Evolutionary conservation across 208 protist species (phyloP).

Genomic region (Tritrichomonas musculus): DNA sequence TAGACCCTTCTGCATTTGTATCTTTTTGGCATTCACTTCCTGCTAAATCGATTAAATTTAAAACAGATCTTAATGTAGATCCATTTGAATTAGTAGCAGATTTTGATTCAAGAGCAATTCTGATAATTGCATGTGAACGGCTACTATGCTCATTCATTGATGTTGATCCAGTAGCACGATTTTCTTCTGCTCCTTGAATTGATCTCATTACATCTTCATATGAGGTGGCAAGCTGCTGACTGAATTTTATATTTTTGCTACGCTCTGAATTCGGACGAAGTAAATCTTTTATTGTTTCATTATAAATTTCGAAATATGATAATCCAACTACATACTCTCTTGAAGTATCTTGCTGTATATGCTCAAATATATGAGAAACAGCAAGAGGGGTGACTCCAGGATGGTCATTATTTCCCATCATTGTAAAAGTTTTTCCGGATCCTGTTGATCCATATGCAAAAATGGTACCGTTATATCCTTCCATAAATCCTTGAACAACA

Average conservation of each 20-base stretch:
- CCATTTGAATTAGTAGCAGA: background rate
- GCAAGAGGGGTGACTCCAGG: conserved; percentile 34
- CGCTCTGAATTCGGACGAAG: background rate
- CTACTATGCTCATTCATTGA: background rate
- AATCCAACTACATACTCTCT: conserved; percentile 36
- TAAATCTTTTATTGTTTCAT: conserved; percentile 54
- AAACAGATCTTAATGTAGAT: background rate
- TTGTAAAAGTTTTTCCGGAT: conserved; percentile 44
- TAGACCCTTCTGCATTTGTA: conserved; percentile 38
- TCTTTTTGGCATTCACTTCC: conserved; percentile 40
- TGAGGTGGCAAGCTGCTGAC: background rate
- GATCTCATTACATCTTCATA: background rate
- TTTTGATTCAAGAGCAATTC: background rate
- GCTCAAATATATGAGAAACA: conserved; percentile 33
- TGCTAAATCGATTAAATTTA: conserved; percentile 50
- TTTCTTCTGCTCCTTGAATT: background rate
- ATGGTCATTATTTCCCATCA: conserved; percentile 11
- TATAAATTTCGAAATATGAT: conserved; percentile 58
- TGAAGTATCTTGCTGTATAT: background rate
- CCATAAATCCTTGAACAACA: conserved; percentile 21
- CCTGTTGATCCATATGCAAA: conserved; percentile 39
- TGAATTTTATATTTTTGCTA: background rate
- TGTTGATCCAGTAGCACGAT: conserved; percentile 17
- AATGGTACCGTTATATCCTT: conserved; percentile 38
- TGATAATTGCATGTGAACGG: conserved; percentile 26